phyloP scores from a whole-genome alignment of 1,139 yeast species.

The Geotrichum macrosporum region DNA sequence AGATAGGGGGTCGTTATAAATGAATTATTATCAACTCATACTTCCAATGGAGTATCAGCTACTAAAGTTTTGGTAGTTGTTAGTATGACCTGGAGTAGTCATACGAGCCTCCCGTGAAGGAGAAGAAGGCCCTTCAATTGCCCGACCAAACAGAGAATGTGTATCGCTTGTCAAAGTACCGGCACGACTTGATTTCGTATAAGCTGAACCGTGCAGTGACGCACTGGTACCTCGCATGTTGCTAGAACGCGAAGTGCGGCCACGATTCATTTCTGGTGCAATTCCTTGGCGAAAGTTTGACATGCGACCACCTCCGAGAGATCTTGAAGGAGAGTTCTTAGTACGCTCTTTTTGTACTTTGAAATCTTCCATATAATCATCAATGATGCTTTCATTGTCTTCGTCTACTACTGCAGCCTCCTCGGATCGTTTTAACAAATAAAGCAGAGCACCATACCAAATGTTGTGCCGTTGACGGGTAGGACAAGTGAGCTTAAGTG shows the following conservation, averaged over 20 bases:
- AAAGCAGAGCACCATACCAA: slow-evolving; percentile 84
- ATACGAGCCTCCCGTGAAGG: slow-evolving; percentile 5
- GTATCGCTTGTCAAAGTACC: slow-evolving; percentile 2
- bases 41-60: neutral
- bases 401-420: slow-evolving; percentile 46
- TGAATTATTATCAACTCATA: too few species aligned
- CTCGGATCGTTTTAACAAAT: slow-evolving; percentile 64
- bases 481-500: slow-evolving; percentile 79
- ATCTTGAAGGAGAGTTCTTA: slow-evolving; percentile 17
- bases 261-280: slow-evolving; percentile 34
- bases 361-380: slow-evolving; percentile 26
- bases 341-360: slow-evolving; percentile 7
- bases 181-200: neutral
- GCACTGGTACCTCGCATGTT: neutral
- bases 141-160: slow-evolving; percentile 6
- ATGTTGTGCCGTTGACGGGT: slow-evolving; percentile 84
- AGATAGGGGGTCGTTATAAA: too few species aligned
- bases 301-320: slow-evolving; percentile 23
- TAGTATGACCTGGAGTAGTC: neutral
- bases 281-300: slow-evolving; percentile 30
- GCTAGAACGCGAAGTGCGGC: slow-evolving; percentile 12
- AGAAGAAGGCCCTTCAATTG: slow-evolving; percentile 3
- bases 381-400: slow-evolving; percentile 20
- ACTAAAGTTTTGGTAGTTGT: too few species aligned
- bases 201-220: neutral